Conservation (phyloP, 257 asterid species). For the Dorcoceras hygrometricum region DNA sequence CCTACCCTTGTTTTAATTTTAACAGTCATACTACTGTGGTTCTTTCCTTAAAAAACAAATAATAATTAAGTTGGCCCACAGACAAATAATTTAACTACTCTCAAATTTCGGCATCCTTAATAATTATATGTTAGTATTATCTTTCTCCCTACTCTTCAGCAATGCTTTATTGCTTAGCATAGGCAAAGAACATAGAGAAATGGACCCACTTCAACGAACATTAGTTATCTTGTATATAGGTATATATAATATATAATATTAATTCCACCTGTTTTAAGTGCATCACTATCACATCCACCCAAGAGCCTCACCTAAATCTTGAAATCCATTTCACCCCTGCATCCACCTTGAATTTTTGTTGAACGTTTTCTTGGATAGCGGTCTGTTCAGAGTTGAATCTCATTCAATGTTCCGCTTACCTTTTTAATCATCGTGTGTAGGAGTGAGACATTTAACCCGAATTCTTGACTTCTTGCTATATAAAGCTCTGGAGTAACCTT, state of each 20-base stretch:
- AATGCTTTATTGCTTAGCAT: background rate
- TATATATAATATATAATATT: background rate
- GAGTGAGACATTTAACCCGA: background rate
- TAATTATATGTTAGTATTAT: background rate
- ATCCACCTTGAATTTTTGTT: too few species aligned
- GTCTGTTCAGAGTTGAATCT: background rate
- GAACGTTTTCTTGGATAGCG: background rate
- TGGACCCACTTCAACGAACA: background rate
- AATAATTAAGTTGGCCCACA: background rate
- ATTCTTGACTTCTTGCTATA: background rate
- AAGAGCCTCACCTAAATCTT: background rate
- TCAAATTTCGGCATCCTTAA: too few species aligned
- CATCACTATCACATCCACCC: background rate
- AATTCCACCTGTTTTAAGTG: background rate
- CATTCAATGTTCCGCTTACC: background rate
- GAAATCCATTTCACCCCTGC: background rate
- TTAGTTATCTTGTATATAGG: background rate
- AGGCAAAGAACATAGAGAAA: slow-evolving; percentile 1
- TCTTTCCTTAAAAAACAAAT: too few species aligned
- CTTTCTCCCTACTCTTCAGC: background rate
- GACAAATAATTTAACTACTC: background rate
- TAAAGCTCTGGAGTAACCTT: background rate
- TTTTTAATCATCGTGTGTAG: background rate
- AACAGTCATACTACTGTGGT: too few species aligned
- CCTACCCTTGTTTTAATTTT: too few species aligned